Percentiles rank a stretch among this genome's conserved stretches.
Conservation (phyloP, 257 asterid genomes). For the Phtheirospermum japonicum region DNA sequence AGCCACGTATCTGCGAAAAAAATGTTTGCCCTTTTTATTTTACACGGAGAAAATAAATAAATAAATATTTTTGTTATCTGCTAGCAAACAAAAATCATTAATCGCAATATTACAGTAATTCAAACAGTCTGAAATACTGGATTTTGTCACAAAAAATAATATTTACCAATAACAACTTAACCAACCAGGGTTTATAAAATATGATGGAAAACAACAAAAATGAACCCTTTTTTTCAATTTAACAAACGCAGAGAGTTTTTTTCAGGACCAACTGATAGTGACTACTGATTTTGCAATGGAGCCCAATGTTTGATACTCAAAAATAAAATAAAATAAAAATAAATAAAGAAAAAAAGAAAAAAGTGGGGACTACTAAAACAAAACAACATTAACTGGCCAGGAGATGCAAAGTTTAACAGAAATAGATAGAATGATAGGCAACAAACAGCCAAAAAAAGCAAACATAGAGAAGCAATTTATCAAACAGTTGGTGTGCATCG, state of each 20-base stretch:
- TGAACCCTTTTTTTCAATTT: too few species aligned
- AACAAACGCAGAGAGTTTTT: not conserved
- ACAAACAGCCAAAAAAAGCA: not conserved
- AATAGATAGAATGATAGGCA: constrained; percentile 11
- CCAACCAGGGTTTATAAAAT: too few species aligned
- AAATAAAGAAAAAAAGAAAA: too few species aligned
- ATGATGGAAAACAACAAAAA: not conserved
- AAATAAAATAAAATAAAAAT: too few species aligned
- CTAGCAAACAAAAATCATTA: too few species aligned
- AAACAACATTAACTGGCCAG: constrained; percentile 16
- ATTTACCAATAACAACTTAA: too few species aligned
- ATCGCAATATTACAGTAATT: too few species aligned
- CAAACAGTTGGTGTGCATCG: constrained; percentile 5
- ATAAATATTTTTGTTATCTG: not conserved
- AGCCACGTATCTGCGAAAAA: constrained; percentile 67
- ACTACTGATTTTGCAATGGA: constrained; percentile 16
- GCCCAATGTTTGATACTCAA: not conserved
- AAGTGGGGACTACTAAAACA: constrained; percentile 13
- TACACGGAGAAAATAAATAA: not conserved
- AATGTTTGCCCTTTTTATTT: not conserved
- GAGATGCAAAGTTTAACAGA: constrained; percentile 14
- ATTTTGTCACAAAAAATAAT: too few species aligned
- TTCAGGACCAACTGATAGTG: not conserved
- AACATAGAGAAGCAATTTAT: not conserved
- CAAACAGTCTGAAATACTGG: too few species aligned